Conservation (phyloP, 2,329 filamentous ascomycete genomes). For the Beauveria pseudobassiana region DNA sequence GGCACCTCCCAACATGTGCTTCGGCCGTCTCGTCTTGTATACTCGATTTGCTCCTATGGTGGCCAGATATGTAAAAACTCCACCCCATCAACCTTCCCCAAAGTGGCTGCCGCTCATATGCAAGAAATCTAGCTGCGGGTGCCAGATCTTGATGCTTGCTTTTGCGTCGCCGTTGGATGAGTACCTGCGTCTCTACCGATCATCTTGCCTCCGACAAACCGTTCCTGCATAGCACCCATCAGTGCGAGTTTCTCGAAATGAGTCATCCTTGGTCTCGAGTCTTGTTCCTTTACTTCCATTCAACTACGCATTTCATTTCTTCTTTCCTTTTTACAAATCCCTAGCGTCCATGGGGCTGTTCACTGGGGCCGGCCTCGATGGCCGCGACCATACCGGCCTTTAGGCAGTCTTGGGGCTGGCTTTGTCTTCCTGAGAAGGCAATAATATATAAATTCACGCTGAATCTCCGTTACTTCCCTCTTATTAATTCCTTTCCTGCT, state of each 20-base stretch:
- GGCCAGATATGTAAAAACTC: constrained; percentile 1
- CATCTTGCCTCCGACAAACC: neutral
- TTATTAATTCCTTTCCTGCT: neutral
- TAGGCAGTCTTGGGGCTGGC: neutral
- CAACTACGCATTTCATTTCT: neutral
- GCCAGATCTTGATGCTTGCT: neutral
- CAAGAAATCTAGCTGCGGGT: neutral
- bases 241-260: neutral
- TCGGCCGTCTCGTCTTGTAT: neutral
- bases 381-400: neutral
- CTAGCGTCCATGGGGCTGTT: neutral
- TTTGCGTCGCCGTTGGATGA: neutral
- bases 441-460: neutral
- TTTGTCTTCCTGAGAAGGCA: neutral
- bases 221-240: neutral
- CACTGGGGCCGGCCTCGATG: neutral
- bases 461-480: neutral
- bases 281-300: neutral
- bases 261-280: neutral
- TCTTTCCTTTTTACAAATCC: neutral
- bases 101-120: neutral
- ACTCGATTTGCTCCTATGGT: neutral
- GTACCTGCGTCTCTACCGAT: neutral
- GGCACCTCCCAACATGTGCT: neutral
- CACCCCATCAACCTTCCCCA: neutral